A percentile compares a stretch with the other conserved stretches of the same genome.
These are phyloP conservation scores for Thraustochytrium sp. DNA, from an alignment of 352 stramenopile genomes.

Conservation along the genomic window DNA sequence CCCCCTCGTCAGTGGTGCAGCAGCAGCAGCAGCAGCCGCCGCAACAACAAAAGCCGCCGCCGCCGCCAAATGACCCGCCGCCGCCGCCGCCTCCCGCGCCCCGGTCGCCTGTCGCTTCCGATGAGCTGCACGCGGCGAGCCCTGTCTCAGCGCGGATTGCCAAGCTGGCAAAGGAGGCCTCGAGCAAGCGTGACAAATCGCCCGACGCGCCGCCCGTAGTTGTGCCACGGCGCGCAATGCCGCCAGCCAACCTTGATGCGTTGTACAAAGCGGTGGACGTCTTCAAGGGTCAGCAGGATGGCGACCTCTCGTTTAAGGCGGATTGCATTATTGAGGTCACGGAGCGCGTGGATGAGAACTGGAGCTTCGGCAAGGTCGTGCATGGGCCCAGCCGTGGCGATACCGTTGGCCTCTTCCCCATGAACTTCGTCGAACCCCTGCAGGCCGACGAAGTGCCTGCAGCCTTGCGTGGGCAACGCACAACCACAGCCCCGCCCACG, in stretches of 20 bases:
- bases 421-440: conserved; percentile 32
- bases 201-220: no score
- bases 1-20: no score
- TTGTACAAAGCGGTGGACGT: neutral
- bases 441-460: neutral
- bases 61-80: no score
- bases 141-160: neutral
- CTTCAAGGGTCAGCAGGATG: neutral
- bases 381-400: neutral
- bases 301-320: neutral
- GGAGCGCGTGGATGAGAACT: conserved; percentile 1
- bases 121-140: neutral
- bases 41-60: no score
- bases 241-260: neutral
- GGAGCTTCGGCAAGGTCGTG: neutral
- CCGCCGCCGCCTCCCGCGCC: neutral
- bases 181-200: no score
- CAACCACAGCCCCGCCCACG: neutral
- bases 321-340: neutral
- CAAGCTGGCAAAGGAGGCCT: neutral
- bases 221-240: no score
- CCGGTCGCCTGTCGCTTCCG: neutral
- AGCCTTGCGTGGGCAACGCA: neutral
- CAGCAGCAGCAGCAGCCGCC: no score
- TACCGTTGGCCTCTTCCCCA: conserved; percentile 4